Conservation (phyloP, 176 grass and related monocot genomes). For the Oryza officinalis region DNA sequence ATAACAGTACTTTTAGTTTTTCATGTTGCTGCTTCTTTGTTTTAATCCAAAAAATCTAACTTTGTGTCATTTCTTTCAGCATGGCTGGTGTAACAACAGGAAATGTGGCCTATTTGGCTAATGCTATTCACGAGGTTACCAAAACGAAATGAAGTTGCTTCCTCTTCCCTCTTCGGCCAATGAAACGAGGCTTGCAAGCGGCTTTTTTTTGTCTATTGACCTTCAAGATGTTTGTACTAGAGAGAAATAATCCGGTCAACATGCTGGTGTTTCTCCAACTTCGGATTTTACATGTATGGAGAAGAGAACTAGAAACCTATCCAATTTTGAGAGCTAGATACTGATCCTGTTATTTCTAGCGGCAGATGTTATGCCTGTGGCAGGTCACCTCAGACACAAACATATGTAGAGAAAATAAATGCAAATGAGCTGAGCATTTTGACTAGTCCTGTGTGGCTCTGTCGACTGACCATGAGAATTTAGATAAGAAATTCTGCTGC, state of each 20-base stretch:
- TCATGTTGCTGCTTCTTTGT: not conserved
- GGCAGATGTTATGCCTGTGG: not conserved
- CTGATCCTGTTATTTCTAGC: not conserved
- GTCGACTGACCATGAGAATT: not conserved
- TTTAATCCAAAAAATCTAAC: not conserved
- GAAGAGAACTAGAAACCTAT: not conserved
- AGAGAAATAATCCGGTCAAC: slow-evolving; percentile 28
- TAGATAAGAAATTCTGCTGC: not conserved
- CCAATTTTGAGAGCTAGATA: not conserved
- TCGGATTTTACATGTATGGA: not conserved
- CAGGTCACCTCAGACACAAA: not conserved
- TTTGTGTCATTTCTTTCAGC: slow-evolving; percentile 44
- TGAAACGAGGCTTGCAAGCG: slow-evolving; percentile 26
- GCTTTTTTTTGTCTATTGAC: not conserved
- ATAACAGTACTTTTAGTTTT: not conserved
- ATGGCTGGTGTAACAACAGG: slow-evolving; percentile 89
- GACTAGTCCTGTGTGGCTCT: not conserved
- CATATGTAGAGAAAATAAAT: not conserved
- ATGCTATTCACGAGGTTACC: slow-evolving; percentile 90
- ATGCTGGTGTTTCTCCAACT: not conserved
- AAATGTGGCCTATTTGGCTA: slow-evolving; percentile 78
- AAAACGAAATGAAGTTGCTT: slow-evolving; percentile 41
- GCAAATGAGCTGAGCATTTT: not conserved
- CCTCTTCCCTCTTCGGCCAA: slow-evolving; percentile 11
- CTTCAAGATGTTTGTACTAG: not conserved